Conservation (phyloP, 2,329 filamentous ascomycete genomes). For the Claviceps paspali region DNA sequence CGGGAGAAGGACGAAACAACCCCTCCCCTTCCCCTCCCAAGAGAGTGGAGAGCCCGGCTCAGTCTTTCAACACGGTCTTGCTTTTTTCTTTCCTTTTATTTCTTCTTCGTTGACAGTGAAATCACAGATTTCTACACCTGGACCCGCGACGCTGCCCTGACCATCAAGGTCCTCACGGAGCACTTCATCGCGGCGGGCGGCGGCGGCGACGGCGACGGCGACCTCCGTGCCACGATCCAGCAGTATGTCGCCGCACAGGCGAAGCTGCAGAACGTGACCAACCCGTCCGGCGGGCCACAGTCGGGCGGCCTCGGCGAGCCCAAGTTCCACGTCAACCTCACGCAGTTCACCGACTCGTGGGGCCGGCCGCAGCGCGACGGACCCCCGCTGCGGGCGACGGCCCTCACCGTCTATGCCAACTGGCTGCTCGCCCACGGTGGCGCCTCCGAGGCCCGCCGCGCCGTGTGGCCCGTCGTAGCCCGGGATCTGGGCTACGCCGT, state of each 20-base stretch:
- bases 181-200: constrained; percentile 42
- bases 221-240: constrained; percentile 43
- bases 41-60: no score
- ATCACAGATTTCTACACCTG: constrained; percentile 56
- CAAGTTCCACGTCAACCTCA: constrained; percentile 52
- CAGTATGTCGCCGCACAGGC: constrained; percentile 54
- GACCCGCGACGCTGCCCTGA: constrained; percentile 60
- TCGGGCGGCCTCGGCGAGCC: constrained; percentile 49
- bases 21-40: no score
- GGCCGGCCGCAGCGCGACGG: constrained; percentile 66
- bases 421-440: constrained; percentile 56
- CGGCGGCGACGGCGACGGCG: constrained; percentile 40
- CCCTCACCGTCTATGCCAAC: constrained; percentile 56
- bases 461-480: constrained; percentile 57
- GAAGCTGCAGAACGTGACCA: constrained; percentile 46
- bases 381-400: constrained; percentile 59
- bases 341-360: constrained; percentile 51
- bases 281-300: constrained; percentile 45
- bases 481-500: constrained; percentile 66
- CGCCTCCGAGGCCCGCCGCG: constrained; percentile 34
- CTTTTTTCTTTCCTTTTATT: no score
- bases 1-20: no score
- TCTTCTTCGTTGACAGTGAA: no score
- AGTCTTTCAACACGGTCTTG: no score
- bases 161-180: constrained; percentile 52